Conservation (phyloP, 179 eudicot genomes). For the Drosera spatulata region DNA sequence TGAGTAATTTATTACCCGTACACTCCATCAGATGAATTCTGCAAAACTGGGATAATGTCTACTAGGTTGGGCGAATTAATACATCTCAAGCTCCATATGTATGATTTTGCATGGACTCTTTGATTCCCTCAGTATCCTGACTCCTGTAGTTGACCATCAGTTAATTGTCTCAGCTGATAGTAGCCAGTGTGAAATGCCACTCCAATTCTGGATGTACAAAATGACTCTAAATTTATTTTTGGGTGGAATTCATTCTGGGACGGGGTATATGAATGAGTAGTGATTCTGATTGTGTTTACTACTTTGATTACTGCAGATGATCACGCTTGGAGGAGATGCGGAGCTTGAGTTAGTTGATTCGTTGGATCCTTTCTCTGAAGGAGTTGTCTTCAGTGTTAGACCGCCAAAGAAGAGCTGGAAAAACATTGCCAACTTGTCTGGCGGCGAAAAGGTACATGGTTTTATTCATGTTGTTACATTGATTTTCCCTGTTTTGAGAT, state of each 20-base stretch:
- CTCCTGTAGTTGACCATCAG: too few species aligned
- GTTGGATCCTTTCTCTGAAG: constrained; percentile 95
- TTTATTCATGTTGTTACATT: not conserved
- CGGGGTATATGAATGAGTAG: not conserved
- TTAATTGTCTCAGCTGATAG: too few species aligned
- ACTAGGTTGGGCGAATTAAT: too few species aligned
- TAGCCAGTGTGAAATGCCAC: too few species aligned
- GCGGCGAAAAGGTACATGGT: constrained; percentile 86
- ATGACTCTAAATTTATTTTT: constrained; percentile 8
- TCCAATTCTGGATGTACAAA: not conserved
- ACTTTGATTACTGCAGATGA: constrained; percentile 47
- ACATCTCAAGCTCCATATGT: too few species aligned
- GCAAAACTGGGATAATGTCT: too few species aligned
- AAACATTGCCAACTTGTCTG: constrained; percentile 89
- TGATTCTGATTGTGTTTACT: not conserved
- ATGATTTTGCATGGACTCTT: too few species aligned
- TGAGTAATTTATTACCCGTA: too few species aligned
- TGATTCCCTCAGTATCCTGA: too few species aligned
- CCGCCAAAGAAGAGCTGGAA: constrained; percentile 99
- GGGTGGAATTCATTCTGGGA: not conserved
- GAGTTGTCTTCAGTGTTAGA: constrained; percentile 95
- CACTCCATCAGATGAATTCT: too few species aligned
- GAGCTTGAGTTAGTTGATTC: constrained; percentile 96
- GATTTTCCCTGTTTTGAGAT: too few species aligned
- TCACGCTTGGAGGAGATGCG: constrained; percentile 98